Evolutionary conservation across 2,329 filamentous ascomycete species (phyloP).

Genomic region (Trichoderma pleuroti): DNA sequence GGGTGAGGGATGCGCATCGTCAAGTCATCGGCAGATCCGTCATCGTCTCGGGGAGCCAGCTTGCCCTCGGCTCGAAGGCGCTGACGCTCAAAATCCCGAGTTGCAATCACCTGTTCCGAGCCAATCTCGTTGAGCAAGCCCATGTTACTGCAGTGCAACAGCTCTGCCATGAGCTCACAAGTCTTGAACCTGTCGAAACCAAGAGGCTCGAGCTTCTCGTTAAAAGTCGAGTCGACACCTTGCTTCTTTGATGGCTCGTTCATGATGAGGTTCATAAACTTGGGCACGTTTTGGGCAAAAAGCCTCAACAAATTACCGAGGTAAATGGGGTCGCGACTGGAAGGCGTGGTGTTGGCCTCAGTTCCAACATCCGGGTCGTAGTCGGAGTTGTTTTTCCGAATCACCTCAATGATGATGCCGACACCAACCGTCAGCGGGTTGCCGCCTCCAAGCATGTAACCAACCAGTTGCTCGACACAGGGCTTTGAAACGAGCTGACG

Average conservation of each 20-base stretch:
- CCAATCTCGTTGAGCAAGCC: constrained; percentile 87
- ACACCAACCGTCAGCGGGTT: constrained; percentile 95
- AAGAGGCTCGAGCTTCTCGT: constrained; percentile 83
- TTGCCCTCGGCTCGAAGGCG: constrained; percentile 73
- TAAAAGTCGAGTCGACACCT: constrained; percentile 81
- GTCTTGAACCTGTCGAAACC: constrained; percentile 99
- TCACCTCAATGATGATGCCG: constrained; percentile 96
- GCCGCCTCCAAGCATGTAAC: constrained; percentile 87
- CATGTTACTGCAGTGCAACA: constrained; percentile 99
- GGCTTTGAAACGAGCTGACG: constrained; percentile 85
- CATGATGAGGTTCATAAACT: constrained; percentile 89
- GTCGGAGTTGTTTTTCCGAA: constrained; percentile 98
- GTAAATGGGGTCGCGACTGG: constrained; percentile 89
- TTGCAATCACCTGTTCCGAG: constrained; percentile 79
- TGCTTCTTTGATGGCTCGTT: constrained; percentile 71
- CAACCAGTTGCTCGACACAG: constrained; percentile 80
- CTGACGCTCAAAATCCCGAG: constrained; percentile 77
- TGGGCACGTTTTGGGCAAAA: constrained; percentile 86
- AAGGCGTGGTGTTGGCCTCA: constrained; percentile 74
- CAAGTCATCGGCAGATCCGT: constrained; percentile 52
- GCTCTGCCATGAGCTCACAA: constrained; percentile 95
- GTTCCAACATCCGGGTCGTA: constrained; percentile 91
- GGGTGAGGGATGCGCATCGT: constrained; percentile 55
- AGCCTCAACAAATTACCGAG: constrained; percentile 83
- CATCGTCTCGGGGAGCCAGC: constrained; percentile 47